phyloP scores from a whole-genome alignment of 148 eudicot genomes.

The Vaccinium myrtillus region DNA sequence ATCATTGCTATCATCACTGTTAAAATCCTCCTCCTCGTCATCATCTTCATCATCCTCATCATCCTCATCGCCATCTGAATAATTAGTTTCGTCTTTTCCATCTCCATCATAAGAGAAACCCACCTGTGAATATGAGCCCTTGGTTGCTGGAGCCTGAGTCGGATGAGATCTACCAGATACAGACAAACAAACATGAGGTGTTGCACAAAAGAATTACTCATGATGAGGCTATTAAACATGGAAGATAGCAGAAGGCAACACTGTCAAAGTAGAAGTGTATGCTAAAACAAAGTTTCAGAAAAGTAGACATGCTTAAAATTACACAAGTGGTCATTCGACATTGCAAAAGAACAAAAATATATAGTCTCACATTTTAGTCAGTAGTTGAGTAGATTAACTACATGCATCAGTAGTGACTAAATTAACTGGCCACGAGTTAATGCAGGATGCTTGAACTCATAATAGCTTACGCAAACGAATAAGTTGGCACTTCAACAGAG shows the following conservation, averaged over 20 bases:
- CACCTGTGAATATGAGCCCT: slow-evolving; percentile 94
- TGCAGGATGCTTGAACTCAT: background rate
- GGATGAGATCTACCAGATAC: slow-evolving; percentile 48
- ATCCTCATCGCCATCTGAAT: slow-evolving; percentile 72
- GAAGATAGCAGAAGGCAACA: background rate
- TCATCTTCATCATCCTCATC: slow-evolving; percentile 85
- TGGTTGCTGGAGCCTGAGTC: slow-evolving; percentile 71
- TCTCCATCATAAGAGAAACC: slow-evolving; percentile 97
- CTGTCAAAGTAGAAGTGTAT: background rate
- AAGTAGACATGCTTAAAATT: background rate
- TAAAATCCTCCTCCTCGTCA: slow-evolving; percentile 86
- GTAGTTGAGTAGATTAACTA: background rate
- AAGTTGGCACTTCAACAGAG: background rate
- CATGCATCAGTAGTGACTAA: background rate
- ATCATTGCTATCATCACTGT: slow-evolving; percentile 96
- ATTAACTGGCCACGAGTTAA: background rate
- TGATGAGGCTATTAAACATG: background rate
- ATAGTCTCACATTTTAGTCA: background rate
- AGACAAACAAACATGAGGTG: slow-evolving; percentile 6
- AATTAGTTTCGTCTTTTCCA: slow-evolving; percentile 59
- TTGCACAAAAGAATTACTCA: slow-evolving; percentile 5
- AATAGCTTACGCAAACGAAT: background rate
- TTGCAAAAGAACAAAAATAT: background rate
- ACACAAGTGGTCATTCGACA: background rate
- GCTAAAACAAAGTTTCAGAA: slow-evolving; percentile 2